Base-by-base conservation (phyloP, 331 rosid species). In the Rosa hybrid region DNA sequence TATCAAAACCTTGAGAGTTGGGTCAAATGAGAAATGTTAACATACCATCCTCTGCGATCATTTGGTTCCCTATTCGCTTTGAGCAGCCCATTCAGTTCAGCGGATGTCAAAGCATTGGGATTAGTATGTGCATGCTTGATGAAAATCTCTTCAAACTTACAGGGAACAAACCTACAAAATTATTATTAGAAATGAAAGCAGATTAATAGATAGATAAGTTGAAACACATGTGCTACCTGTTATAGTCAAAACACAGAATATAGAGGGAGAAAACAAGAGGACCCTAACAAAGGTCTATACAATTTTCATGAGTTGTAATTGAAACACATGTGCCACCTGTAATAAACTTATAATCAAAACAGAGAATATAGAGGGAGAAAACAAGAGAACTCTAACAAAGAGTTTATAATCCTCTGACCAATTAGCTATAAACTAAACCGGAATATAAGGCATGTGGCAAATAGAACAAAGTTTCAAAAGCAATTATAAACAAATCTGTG, bases 91-190 rank as follows among this genome's bases (percentile, higher is more conserved):
- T 17, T 75, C 8, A 94, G 68, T 73, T 91, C 98, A 11, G 91
- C 86, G 4, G 87, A 77, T 42, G 98, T 91, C 60, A 92, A 88
- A 38, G 97, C 91, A 76, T 91, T 38, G 13, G 86, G 79, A 64
- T 86, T 48, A 8, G 82, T 84, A 41, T 25, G 84, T 6, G 94
- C 90, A 84, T 91, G 90, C 64, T 89, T 94, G 45, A 1, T 13
- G 78, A 94, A 94, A 16, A 94, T 86, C 75, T 89, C 95, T 83
- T 94, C 97, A 81, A 94, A 94, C 62, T 88, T 89, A 8, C 77
- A 83, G 23, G 84, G 78, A 83, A 90, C 94, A 74, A 92, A 92
- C 87, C 99, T 95, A 74, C 5, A 71, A 23, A 14, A 34, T 77
- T 25, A 7, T 14, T 4, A 46, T 6, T 6, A 41, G 16, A 74